Evolutionary conservation across 202 grass and related monocot species (phyloP), one percentile per base, ranked within the genome.

Genomic region (Alloteropsis angusta): DNA sequence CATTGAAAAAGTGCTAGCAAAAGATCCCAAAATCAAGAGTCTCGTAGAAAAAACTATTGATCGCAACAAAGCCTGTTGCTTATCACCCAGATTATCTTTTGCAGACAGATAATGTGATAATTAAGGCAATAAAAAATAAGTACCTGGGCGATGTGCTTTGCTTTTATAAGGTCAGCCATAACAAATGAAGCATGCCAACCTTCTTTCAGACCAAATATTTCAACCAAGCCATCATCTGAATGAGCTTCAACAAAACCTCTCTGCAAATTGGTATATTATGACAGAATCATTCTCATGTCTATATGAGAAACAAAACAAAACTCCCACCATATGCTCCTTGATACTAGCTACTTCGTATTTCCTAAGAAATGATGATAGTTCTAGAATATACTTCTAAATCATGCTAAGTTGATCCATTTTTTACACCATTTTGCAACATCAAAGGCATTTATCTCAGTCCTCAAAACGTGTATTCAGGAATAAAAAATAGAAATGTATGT

Each of bases 151-250:
- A 99, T 91, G 61, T 99, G 96, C 65, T 91, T 91, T 65, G 96
- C 96, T 85, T 89, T 94, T 63, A 99, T 99, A 78, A 99, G 76
- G 56, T 99, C 86, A 71, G 90, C 70, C 96, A 99, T 91, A 71
- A 99, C 96, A 67, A 99, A 84, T 53, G 96, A 95, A 67, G 96
- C 96, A 85, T 99, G 96, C 96, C 96, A 99, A 19, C 96, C 96
- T 91, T 99, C 87, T 61, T 99, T 99, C 41, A 99, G 72, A 59
- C 96, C 96, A 85, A 99, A 99, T 86, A 99, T 95, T 90, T 99
- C 96, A 79, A 99, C 69, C 79, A 99, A 83, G 32, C 96, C 92
- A 71, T 99, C 96, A 62, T 99, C 96, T n/a, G 90, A 83, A 80
- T 80, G 92, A 82, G 92, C 96, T 87, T 99, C 86, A 69, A 87